Evolutionary conservation across 2,329 filamentous ascomycete species (phyloP), one percentile per base, ranked within the genome.

Genomic region (Phaeosphaeria sp.): DNA sequence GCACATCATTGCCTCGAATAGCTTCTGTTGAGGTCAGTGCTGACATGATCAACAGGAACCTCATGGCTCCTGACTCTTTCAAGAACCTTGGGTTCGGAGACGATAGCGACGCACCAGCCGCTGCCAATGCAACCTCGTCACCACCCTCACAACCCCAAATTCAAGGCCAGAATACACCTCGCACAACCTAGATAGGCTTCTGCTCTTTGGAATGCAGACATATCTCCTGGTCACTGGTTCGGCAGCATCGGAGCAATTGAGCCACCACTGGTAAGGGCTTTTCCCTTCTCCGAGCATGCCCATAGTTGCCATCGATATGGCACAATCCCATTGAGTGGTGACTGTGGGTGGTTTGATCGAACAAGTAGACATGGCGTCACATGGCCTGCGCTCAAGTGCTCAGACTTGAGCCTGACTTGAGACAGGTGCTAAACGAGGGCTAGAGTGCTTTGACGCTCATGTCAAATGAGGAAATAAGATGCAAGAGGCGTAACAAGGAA

Each of bases 21-120:
- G 59, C 36, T 22, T 44, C 50, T n/a, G 50, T 46, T 25, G 44
- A 56, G 23, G 52, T 51, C 17, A 42, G 48, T 36, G 55, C 72
- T 76, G 64, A 75, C 64, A 47, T 27, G 55, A 20, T 36, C 49
- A 42, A 64, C 57, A 77, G 93, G 67, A 97, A 98, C 73, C 82
- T 99, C 30, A 99, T 99, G 95, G 93, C 93, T 7, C 92, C 87
- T 67, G 95, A 99, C 73, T 91, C 96, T 58, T 95, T 98, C 78
- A 92, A 91, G 78, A 99, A 99, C 73, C 82, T 99, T 42, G 95
- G 95, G 0, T 95, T 96, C 68, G 80, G 82, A 6, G 82, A 85
- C 58, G 83, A 86, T 46, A 77, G 63, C n/a, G 65, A 71, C 50
- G 49, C 49, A 25, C 57, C 58, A 18, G 55, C 43, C 33, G 20